A percentile compares a stretch with the other conserved stretches of the same genome.
Evolutionary conservation across 495 filamentous ascomycete species (phyloP).

Genomic region (Xylaria curta): DNA sequence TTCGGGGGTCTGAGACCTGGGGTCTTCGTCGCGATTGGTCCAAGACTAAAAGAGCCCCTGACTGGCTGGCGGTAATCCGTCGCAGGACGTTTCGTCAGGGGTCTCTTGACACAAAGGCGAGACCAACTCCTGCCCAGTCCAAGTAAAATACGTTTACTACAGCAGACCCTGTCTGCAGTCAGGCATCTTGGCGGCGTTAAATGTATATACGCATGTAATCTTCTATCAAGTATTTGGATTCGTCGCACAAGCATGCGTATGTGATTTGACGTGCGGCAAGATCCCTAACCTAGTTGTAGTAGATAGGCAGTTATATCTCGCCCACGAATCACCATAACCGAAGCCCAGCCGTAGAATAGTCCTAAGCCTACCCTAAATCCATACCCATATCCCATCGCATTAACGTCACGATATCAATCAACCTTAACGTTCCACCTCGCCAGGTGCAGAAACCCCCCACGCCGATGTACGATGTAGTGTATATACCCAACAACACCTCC

Average conservation of each 20-base stretch:
- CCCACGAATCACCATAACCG: neutral
- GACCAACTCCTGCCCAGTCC: conserved; percentile 12
- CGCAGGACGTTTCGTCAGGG: conserved; percentile 47
- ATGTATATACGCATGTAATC: neutral
- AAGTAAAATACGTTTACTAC: too few species aligned
- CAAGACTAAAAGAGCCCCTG: neutral
- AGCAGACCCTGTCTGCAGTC: neutral
- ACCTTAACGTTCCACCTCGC: neutral
- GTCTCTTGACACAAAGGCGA: conserved; percentile 39
- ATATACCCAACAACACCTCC: neutral
- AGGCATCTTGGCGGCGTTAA: conserved; percentile 1
- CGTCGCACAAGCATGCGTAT: neutral
- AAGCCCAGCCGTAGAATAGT: neutral
- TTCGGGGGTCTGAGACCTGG: conserved; percentile 10
- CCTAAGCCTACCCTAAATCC: neutral
- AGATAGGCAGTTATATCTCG: neutral
- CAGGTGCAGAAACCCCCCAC: neutral
- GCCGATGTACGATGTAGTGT: neutral
- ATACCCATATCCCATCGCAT: neutral
- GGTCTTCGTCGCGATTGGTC: neutral
- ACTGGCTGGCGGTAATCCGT: conserved; percentile 26
- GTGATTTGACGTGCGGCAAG: neutral
- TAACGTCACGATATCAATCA: neutral
- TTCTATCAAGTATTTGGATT: neutral
- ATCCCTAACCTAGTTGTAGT: neutral